Evolutionary conservation across 1,284 basidiomycete genomes (phyloP), one percentile per base, ranked within the genome.

Genomic region (Phlebopus sp.): DNA sequence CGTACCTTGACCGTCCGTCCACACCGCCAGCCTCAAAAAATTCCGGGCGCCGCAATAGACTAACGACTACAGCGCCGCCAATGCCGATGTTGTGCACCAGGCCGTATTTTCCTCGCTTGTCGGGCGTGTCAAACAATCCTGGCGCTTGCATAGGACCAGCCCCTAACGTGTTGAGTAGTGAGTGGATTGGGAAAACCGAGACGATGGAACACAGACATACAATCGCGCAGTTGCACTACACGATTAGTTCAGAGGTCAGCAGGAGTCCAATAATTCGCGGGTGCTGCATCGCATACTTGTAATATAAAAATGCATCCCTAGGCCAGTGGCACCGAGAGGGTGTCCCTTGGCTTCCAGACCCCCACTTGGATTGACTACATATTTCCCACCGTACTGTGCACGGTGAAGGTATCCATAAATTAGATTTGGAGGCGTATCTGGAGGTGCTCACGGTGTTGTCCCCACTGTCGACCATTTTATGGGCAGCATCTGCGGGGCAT

Each of bases 271-370:
- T 44, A n/a, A 53, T 31, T 23, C 11, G 10, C 9, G 7, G 36
- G 37, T 17, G 23, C 34, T 2, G n/a, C 59, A 56, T 8, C 55
- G 74, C 82, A 56, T 64, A 84, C 84, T 87, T 55, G 83, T 78
- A 53, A 93, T 87, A 63, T 91, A 93, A 66, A 90, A 92, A 62
- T 90, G 86, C 89, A 92, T 92, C 30, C 87, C 90, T 14, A 93
- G 68, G 1, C 91, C 91, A 6, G 88, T 91, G 2, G 90, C 91
- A 36, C 91, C 90, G 17, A 92, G 74, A 2, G 90, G 90, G 63
- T 90, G 86, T 2, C 91, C 91, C 63, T 92, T 93, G 29, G 88
- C 87, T 63, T 93, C 90, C 27, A 94, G 76, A 0, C 91, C 91
- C 30, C 91, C 91, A 46, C 84, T 86, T 0, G 92, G 90, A 59